These are phyloP conservation scores for Gossypium arboreum DNA, from an alignment of 345 rosid genomes.

Conservation along the genomic window DNA sequence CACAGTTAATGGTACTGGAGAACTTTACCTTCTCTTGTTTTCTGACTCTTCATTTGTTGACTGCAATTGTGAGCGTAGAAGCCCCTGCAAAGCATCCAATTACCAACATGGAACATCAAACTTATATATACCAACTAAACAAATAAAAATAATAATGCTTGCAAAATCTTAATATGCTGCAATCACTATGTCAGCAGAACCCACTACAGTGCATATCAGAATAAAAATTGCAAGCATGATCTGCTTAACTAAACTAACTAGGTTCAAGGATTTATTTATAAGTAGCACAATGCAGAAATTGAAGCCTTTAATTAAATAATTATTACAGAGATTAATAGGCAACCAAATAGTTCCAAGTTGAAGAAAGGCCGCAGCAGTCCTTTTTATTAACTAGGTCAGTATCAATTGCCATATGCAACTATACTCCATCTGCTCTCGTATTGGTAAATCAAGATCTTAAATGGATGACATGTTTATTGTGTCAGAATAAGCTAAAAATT, in stretches of 20 bases:
- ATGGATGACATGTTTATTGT: not conserved
- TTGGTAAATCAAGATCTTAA: conserved; percentile 6
- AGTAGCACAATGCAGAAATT: not conserved
- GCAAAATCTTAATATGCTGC: not conserved
- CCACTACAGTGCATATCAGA: conserved; percentile 1
- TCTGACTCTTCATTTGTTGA: conserved; percentile 83
- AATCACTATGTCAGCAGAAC: not conserved
- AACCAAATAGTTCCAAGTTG: not conserved
- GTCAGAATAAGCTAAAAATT: not conserved
- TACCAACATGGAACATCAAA: conserved; percentile 10
- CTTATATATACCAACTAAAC: not conserved
- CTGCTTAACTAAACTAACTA: not conserved
- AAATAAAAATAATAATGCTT: not conserved
- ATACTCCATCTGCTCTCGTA: not conserved
- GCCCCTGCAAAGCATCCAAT: conserved; percentile 51
- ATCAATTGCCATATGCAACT: not conserved
- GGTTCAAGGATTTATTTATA: not conserved
- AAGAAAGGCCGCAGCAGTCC: not conserved
- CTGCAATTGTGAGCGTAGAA: conserved; percentile 76
- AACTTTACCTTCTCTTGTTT: conserved; percentile 57
- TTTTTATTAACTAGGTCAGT: not conserved
- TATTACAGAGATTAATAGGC: not conserved
- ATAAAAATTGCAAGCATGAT: not conserved
- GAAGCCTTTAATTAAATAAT: not conserved
- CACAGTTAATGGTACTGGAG: not conserved